Evolutionary conservation across 78 protist species (phyloP), one percentile per base, ranked within the genome.

Genomic region (Dictyostelium brefeldianum): DNA sequence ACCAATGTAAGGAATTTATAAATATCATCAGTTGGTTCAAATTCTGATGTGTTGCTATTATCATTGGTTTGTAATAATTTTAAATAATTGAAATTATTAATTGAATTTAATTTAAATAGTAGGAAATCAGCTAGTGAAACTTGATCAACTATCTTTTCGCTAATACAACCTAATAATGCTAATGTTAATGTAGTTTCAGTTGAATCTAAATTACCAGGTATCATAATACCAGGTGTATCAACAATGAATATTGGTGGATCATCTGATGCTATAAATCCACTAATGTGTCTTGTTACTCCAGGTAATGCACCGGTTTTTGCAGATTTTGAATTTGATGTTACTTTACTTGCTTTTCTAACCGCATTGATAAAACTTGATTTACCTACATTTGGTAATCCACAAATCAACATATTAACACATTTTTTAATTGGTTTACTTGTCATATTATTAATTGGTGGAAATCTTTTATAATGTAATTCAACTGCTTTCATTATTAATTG

Each of bases 141-240:
- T 9, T 29, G 14, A 0, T 51, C 48, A 2, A 87, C 84, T 7
- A 74, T 77, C 17, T 64, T 74, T 47, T 87, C 93, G 20, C 41
- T 29, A 69, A 87, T 87, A 36, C 70, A 29, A 12, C 84, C 84
- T n/a, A 87, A 11, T 22, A 77, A 27, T 50, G 93, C 48, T 4
- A 87, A 75, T 5, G 83, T 87, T 0, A 87, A 69, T 6, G 93
- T 81, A 6, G 50, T 43, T 41, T 87, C 84, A 54, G 9, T 62
- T 18, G 67, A 56, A 15, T 77, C 84, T 18, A 78, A 11, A 43
- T 62, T 67, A 50, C 93, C 93, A 0, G 95, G 95, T 29, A 91
- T 77, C 95, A 91, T 91, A 46, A 91, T 81, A 69, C 95, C 95
- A 17, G 95, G 95, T 4, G 95, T 81, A 22, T 91, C 95, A 29